A percentile compares a stretch with the other conserved stretches of the same genome.
These are phyloP conservation scores for Asparagopsis taxiformis DNA, from an alignment of 31 red algal species.

Conservation along the genomic window DNA sequence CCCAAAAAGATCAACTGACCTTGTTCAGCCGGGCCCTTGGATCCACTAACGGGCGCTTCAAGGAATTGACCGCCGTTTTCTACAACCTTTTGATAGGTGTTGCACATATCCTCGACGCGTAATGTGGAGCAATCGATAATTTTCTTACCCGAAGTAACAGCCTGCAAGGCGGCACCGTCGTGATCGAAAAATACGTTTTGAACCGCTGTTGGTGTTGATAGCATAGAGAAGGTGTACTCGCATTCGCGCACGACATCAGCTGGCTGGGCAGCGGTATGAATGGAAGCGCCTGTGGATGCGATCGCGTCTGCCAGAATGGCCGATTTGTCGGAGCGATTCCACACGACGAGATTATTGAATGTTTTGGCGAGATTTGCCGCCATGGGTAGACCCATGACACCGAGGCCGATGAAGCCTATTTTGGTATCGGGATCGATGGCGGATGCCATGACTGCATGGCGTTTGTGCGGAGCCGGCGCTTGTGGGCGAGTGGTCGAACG, in stretches of 20 bases:
- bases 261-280: slow-evolving; percentile 31
- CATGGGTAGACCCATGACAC: slow-evolving; percentile 92
- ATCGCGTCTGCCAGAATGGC: slow-evolving; percentile 29
- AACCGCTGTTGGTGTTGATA: slow-evolving; percentile 76
- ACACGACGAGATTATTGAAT: slow-evolving; percentile 66
- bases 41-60: slow-evolving; percentile 90
- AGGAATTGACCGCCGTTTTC: slow-evolving; percentile 69
- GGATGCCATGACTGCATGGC: background rate
- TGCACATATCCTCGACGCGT: slow-evolving; percentile 43
- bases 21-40: slow-evolving; percentile 80
- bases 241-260: slow-evolving; percentile 44
- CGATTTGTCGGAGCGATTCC: slow-evolving; percentile 80
- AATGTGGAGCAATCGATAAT: slow-evolving; percentile 92
- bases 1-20: slow-evolving; percentile 80
- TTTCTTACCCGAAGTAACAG: slow-evolving; percentile 54
- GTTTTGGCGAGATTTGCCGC: slow-evolving; percentile 64
- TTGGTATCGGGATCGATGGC: slow-evolving; percentile 3
- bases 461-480: background rate
- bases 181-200: slow-evolving; percentile 44
- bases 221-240: slow-evolving; percentile 79
- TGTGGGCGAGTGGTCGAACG: background rate
- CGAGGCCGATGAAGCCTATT: slow-evolving; percentile 90
- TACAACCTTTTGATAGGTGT: slow-evolving; percentile 38
- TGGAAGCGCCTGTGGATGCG: background rate
- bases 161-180: slow-evolving; percentile 41